Conservation (phyloP, 1,139 yeast genomes). For the Starmera stellimalicola region DNA sequence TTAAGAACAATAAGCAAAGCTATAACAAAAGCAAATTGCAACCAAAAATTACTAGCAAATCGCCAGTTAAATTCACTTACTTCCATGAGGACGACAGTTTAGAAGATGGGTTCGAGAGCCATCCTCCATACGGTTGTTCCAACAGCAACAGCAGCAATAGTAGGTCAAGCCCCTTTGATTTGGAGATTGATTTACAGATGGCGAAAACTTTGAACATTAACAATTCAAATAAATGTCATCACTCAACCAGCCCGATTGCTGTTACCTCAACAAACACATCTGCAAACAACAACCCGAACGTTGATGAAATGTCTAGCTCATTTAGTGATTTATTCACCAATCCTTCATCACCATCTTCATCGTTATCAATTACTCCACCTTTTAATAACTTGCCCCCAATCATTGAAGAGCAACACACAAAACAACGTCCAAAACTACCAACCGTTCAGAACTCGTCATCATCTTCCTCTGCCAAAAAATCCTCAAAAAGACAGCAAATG, state of each 20-base stretch:
- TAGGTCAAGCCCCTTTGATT: slow-evolving; percentile 10
- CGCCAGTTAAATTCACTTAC: slow-evolving; percentile 7
- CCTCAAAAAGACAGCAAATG: slow-evolving; percentile 3
- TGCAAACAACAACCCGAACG: slow-evolving; percentile 3
- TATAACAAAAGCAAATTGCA: slow-evolving; percentile 15
- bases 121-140: too few species aligned
- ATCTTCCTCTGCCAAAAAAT: neutral
- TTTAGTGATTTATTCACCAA: slow-evolving; percentile 19
- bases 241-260: neutral
- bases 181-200: slow-evolving; percentile 15
- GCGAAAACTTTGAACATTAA: slow-evolving; percentile 13
- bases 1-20: slow-evolving; percentile 4
- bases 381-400: slow-evolving; percentile 14
- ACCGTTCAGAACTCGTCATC: neutral
- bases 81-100: slow-evolving; percentile 5
- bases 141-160: neutral
- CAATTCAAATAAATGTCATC: neutral
- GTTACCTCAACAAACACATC: slow-evolving; percentile 3
- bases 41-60: slow-evolving; percentile 7
- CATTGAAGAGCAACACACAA: slow-evolving; percentile 13
- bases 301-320: slow-evolving; percentile 16
- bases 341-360: slow-evolving; percentile 15
- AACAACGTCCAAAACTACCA: neutral
- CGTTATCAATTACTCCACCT: slow-evolving; percentile 17
- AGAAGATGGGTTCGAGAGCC: slow-evolving; percentile 2